phyloP scores from a whole-genome alignment of 441 rosid species.

The Euphorbia schlechtendalii region DNA sequence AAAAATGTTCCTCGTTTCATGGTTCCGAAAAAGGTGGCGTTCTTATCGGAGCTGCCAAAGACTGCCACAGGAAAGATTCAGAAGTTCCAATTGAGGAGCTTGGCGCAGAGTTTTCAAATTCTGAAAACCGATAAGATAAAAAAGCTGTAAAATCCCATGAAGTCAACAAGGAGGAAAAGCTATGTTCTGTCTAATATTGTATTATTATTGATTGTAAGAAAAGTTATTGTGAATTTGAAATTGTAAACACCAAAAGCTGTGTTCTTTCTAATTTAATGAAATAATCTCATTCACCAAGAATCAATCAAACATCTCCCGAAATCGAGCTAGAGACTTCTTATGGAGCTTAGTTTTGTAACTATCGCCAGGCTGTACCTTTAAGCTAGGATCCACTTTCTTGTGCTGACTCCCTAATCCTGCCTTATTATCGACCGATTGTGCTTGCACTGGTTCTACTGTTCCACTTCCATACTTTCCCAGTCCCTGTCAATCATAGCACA shows the following conservation, averaged over 20 bases:
- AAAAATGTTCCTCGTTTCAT: constrained; percentile 46
- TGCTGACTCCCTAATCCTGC: constrained; percentile 94
- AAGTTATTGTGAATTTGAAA: background rate
- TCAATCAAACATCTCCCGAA: constrained; percentile 64
- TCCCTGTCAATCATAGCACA: constrained; percentile 53
- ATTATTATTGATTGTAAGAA: too few relatives aligned
- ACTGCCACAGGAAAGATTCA: constrained; percentile 49
- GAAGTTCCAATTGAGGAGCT: constrained; percentile 41
- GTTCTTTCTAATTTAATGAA: background rate
- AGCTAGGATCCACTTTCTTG: constrained; percentile 70
- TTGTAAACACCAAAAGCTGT: background rate
- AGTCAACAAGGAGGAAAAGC: background rate
- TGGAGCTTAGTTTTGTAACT: constrained; percentile 88
- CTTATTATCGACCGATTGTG: constrained; percentile 60
- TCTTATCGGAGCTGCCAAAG: constrained; percentile 49
- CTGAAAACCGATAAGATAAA: background rate
- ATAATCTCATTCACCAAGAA: background rate
- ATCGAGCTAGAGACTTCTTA: constrained; percentile 88
- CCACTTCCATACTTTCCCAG: constrained; percentile 95
- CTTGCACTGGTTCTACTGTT: constrained; percentile 87
- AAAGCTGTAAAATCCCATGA: background rate
- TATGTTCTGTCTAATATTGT: background rate
- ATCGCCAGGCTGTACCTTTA: constrained; percentile 92
- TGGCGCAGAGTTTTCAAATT: constrained; percentile 33
- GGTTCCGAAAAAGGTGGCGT: constrained; percentile 59